Conservation (phyloP, 2,329 filamentous ascomycete species). For the Ilyonectria destructans region DNA sequence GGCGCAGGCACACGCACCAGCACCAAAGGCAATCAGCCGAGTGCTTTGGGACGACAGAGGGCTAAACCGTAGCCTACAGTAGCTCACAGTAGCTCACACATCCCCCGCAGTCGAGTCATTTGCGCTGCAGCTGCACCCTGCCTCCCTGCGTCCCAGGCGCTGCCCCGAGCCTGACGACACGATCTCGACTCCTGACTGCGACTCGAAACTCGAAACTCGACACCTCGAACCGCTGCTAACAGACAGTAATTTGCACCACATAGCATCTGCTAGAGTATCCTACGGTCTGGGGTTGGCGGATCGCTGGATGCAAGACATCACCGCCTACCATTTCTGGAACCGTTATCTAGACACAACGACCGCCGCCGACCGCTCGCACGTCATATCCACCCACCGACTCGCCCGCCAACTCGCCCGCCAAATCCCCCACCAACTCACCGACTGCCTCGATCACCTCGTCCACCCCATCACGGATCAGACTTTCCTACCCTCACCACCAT, state of each 20-base stretch:
- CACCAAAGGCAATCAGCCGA: slow-evolving; percentile 2
- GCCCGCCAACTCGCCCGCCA: neutral
- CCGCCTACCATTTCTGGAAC: slow-evolving; percentile 12
- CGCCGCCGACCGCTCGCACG: slow-evolving; percentile 40
- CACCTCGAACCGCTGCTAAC: neutral
- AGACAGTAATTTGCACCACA: slow-evolving; percentile 33
- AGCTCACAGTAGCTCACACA: slow-evolving; percentile 41
- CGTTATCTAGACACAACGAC: slow-evolving; percentile 35
- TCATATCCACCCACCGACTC: slow-evolving; percentile 36
- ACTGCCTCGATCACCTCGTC: slow-evolving; percentile 6
- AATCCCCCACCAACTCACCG: slow-evolving; percentile 18
- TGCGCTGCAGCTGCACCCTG: slow-evolving; percentile 4
- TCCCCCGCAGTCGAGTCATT: slow-evolving; percentile 40
- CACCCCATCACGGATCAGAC: neutral
- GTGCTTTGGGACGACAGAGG: slow-evolving; percentile 17
- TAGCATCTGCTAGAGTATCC: slow-evolving; percentile 18
- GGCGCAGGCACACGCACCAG: slow-evolving; percentile 15
- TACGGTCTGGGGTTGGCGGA: slow-evolving; percentile 6
- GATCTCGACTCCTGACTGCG: slow-evolving; percentile 26
- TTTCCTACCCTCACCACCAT: slow-evolving; percentile 40
- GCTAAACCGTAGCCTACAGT: slow-evolving; percentile 17
- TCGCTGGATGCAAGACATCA: slow-evolving; percentile 15
- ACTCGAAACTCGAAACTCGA: slow-evolving; percentile 13
- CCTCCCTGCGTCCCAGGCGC: slow-evolving; percentile 11
- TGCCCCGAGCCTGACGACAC: slow-evolving; percentile 18